Evolutionary conservation across 345 rosid species (phyloP), one percentile per base, ranked within the genome.

Genomic region (Anacardium occidentale): DNA sequence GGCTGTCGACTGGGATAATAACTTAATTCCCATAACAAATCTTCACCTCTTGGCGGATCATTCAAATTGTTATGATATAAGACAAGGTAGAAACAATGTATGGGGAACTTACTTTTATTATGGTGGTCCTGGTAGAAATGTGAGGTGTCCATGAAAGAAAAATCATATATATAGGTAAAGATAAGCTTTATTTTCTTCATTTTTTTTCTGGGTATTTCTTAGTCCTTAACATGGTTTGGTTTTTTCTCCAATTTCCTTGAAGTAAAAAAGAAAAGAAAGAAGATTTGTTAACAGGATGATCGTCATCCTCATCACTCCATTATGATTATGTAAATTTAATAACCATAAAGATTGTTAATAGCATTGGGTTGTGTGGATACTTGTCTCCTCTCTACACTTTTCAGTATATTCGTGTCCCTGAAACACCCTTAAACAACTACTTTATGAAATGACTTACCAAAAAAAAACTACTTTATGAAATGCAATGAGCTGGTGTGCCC

Each of bases 21-120:
- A 85, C 76, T 77, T 95, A 74, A 79, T 95, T 57, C 98, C 99
- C 47, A 77, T 88, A 0, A 75, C 82, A 61, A 91, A 88, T 79
- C 83, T 95, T 12, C 90, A 78, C 34, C 79, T 87, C 7, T 55
- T 89, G 86, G 98, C 99, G 20, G 99, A 95, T 72, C 97, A 87
- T 66, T 82, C 99, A 4, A 89, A 85, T 80, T 95, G 99, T 81
- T 95, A 95, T 77, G 91, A 92, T 57, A 90, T 95, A 32, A 86
- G 89, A 87, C 96, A 92, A 72, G 97, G 96, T 13, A 89, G 72
- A 76, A 94, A 85, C 72, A 81, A 78, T 64, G 93, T 77, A 37
- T 94, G 98, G 98, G 98, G 98, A n/a, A 94, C 93, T 70, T 91
- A 91, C 76, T 91, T 94, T 81, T 94, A 92, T 75, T 94, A 92